A percentile compares a stretch with the other conserved stretches of the same genome.
Evolutionary conservation across 176 grass and related monocot species (phyloP).

Genomic region (Oryza punctata): DNA sequence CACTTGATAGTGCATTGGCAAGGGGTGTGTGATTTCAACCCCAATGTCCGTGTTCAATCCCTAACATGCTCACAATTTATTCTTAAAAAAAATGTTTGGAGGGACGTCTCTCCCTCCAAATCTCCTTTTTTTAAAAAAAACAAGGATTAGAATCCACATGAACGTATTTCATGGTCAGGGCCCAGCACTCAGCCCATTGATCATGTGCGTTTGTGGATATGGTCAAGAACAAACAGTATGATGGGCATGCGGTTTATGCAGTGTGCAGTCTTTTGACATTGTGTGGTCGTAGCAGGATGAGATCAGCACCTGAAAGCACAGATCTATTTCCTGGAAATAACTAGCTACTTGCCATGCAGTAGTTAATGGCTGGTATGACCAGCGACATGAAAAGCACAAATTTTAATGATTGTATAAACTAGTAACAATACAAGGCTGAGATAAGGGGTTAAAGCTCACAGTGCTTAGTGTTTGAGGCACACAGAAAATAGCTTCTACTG

Average conservation of each 20-base stretch:
- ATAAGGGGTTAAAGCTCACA: conserved; percentile 61
- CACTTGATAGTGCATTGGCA: too few species aligned
- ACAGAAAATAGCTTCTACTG: conserved; percentile 89
- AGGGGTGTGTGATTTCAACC: too few species aligned
- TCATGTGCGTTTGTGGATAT: neutral
- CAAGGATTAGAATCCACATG: neutral
- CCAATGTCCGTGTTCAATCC: too few species aligned
- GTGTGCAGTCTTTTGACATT: neutral
- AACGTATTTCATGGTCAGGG: neutral
- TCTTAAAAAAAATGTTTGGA: too few species aligned
- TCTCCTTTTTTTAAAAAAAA: too few species aligned
- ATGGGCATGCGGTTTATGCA: neutral
- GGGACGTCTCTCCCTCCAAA: too few species aligned
- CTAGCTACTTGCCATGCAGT: neutral
- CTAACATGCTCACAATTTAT: too few species aligned
- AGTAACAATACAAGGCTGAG: neutral
- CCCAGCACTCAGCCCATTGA: neutral
- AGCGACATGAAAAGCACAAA: neutral
- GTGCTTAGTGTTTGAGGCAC: conserved; percentile 79
- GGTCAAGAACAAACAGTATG: neutral
- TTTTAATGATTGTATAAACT: neutral
- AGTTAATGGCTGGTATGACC: neutral
- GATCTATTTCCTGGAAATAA: conserved; percentile 20
- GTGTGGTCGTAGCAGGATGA: neutral
- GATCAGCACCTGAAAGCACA: conserved; percentile 14